These are phyloP conservation scores for Aspergillus sp. DNA, from an alignment of 2,329 filamentous ascomycete species.

Conservation along the genomic window DNA sequence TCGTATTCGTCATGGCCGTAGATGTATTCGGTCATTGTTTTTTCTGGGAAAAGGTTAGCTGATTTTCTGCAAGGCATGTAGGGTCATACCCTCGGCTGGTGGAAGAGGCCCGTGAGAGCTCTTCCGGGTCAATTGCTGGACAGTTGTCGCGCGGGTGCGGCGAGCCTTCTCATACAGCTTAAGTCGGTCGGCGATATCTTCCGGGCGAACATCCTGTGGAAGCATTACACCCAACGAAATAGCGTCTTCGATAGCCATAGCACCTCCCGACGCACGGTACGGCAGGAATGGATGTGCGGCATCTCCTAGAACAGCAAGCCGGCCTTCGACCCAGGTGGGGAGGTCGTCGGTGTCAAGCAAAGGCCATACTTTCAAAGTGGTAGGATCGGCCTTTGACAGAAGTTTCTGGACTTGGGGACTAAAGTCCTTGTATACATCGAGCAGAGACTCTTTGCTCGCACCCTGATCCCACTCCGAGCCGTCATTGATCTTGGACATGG, in stretches of 20 bases:
- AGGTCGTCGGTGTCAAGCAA: slow-evolving; percentile 63
- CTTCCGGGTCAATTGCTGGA: slow-evolving; percentile 57
- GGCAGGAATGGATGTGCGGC: slow-evolving; percentile 69
- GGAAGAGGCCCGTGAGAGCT: slow-evolving; percentile 33
- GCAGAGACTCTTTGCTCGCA: slow-evolving; percentile 24
- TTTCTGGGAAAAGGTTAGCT: slow-evolving; percentile 7
- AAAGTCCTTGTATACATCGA: slow-evolving; percentile 41
- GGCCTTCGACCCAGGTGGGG: slow-evolving; percentile 54
- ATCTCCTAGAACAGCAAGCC: slow-evolving; percentile 62
- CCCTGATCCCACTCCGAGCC: slow-evolving; percentile 36
- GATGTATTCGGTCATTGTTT: slow-evolving; percentile 43
- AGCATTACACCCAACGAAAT: slow-evolving; percentile 60
- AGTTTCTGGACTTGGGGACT: slow-evolving; percentile 39
- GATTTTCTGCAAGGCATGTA: not conserved
- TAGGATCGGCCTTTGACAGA: slow-evolving; percentile 42
- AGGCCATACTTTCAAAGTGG: slow-evolving; percentile 57
- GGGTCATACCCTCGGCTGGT: slow-evolving; percentile 15
- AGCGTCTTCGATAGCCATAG: slow-evolving; percentile 66
- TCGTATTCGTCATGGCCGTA: slow-evolving; percentile 62
- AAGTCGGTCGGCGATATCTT: slow-evolving; percentile 56
- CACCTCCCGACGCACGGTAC: slow-evolving; percentile 63
- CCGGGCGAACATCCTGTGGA: slow-evolving; percentile 41
- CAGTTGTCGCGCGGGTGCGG: slow-evolving; percentile 55
- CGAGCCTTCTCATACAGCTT: slow-evolving; percentile 60
- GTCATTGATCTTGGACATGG: slow-evolving; percentile 37